These are phyloP conservation scores for Noccaea caerulescens DNA, from an alignment of 345 rosid genomes.

Conservation along the genomic window DNA sequence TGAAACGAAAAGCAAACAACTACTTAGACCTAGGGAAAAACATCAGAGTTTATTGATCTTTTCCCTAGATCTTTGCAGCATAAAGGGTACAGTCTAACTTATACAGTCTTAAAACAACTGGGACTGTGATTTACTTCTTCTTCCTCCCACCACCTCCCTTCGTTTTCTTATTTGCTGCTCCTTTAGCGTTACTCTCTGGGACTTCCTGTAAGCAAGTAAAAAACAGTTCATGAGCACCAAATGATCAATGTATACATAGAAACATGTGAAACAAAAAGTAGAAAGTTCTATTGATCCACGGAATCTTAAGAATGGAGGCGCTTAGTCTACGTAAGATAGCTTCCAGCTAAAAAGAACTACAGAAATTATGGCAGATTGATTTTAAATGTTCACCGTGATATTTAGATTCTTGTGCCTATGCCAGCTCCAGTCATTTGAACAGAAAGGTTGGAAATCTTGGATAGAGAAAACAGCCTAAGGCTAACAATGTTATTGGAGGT, in stretches of 20 bases:
- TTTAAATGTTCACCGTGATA: slow-evolving; percentile 55
- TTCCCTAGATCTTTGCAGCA: slow-evolving; percentile 18
- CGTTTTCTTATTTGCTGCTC: slow-evolving; percentile 58
- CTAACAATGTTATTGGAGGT: slow-evolving; percentile 52
- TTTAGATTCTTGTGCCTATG: slow-evolving; percentile 54
- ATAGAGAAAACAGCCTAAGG: slow-evolving; percentile 49
- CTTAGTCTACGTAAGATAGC: slow-evolving; percentile 12
- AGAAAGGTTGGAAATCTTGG: slow-evolving; percentile 46
- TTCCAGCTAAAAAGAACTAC: slow-evolving; percentile 9
- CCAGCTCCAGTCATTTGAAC: slow-evolving; percentile 51
- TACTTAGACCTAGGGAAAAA: slow-evolving; percentile 23
- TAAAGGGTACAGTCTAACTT: slow-evolving; percentile 28
- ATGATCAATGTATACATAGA: neutral
- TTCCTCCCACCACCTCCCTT: slow-evolving; percentile 72
- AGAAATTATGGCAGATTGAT: slow-evolving; percentile 23
- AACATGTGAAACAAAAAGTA: slow-evolving; percentile 18
- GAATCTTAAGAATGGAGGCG: slow-evolving; percentile 1
- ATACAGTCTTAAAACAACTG: slow-evolving; percentile 17
- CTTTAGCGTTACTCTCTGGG: slow-evolving; percentile 50
- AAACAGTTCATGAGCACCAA: slow-evolving; percentile 29
- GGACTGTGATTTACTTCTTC: slow-evolving; percentile 51
- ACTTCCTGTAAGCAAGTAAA: slow-evolving; percentile 53
- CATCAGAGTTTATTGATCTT: slow-evolving; percentile 22
- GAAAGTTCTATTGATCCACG: neutral
- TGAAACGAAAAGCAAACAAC: slow-evolving; percentile 17